Percentiles rank a stretch among this genome's conserved stretches.
These are phyloP conservation scores for Earliella scabrosa DNA, from an alignment of 1,284 basidiomycete species.

Conservation along the genomic window DNA sequence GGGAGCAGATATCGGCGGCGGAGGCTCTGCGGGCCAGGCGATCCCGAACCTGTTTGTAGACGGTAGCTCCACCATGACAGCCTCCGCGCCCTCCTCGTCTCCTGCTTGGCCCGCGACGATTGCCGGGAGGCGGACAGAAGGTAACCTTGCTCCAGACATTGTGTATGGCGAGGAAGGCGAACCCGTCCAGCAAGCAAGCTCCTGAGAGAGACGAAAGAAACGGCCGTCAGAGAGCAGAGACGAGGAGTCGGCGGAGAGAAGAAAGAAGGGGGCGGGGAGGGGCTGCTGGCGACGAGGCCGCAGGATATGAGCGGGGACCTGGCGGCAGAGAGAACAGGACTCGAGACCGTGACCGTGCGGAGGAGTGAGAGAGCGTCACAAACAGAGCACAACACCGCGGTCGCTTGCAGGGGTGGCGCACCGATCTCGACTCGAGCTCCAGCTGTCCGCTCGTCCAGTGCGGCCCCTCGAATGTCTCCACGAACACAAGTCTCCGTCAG, in stretches of 20 bases:
- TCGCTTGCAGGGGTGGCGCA: neutral
- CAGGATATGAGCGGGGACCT: slow-evolving; percentile 14
- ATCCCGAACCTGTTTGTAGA: slow-evolving; percentile 52
- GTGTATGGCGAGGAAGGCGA: slow-evolving; percentile 16
- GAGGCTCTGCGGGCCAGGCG: slow-evolving; percentile 50
- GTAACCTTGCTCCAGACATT: slow-evolving; percentile 38
- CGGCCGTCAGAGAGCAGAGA: slow-evolving; percentile 3
- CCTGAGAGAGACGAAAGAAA: slow-evolving; percentile 12
- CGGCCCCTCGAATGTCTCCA: slow-evolving; percentile 9
- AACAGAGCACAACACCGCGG: slow-evolving; percentile 18
- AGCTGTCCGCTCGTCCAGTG: neutral
- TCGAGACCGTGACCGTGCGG: slow-evolving; percentile 17
- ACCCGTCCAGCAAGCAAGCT: slow-evolving; percentile 22
- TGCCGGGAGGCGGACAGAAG: slow-evolving; percentile 42
- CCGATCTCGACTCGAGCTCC: neutral
- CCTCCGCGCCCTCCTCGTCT: slow-evolving; percentile 34
- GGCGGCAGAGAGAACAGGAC: slow-evolving; percentile 8
- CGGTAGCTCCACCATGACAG: slow-evolving; percentile 44
- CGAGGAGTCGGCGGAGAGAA: slow-evolving; percentile 2
- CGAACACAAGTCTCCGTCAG: slow-evolving; percentile 4
- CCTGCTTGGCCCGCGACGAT: slow-evolving; percentile 34
- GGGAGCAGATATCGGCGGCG: slow-evolving; percentile 39
- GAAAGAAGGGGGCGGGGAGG: slow-evolving; percentile 16
- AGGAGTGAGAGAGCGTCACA: slow-evolving; percentile 13
- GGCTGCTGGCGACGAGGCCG: slow-evolving; percentile 1